phyloP scores from a whole-genome alignment of 1,284 basidiomycete genomes.

The Irpex lacteus region DNA sequence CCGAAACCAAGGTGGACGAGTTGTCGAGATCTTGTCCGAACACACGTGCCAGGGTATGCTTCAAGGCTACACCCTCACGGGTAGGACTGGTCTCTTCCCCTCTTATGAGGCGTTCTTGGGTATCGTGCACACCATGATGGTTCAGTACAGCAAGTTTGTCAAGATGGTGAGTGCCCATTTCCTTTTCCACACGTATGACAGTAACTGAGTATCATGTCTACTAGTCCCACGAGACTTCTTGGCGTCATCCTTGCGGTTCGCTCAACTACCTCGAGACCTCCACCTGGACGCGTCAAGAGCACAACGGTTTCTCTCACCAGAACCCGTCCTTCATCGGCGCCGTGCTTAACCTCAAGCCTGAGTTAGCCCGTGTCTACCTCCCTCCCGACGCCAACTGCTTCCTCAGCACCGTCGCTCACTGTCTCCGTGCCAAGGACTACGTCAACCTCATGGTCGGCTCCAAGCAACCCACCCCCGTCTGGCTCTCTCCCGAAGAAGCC shows the following conservation, averaged over 20 bases:
- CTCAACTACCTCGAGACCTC: slow-evolving; percentile 87
- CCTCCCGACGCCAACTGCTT: slow-evolving; percentile 90
- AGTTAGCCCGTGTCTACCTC: slow-evolving; percentile 78
- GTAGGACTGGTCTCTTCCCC: slow-evolving; percentile 83
- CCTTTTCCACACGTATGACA: background rate
- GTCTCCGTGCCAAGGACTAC: slow-evolving; percentile 80
- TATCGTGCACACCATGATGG: slow-evolving; percentile 77
- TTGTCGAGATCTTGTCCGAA: slow-evolving; percentile 86
- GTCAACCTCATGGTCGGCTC: slow-evolving; percentile 85
- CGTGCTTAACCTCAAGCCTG: slow-evolving; percentile 74
- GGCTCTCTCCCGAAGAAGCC: slow-evolving; percentile 66
- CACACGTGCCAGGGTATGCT: slow-evolving; percentile 88
- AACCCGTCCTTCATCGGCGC: slow-evolving; percentile 86
- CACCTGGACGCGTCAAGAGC: slow-evolving; percentile 83
- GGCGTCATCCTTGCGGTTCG: slow-evolving; percentile 72
- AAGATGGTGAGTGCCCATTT: slow-evolving; percentile 54
- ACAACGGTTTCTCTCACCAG: slow-evolving; percentile 82
- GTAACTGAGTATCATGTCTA: slow-evolving; percentile 10
- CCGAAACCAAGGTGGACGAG: slow-evolving; percentile 68
- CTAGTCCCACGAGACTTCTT: slow-evolving; percentile 62
- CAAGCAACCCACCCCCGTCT: slow-evolving; percentile 76
- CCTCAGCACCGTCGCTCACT: slow-evolving; percentile 79
- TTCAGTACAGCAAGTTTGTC: slow-evolving; percentile 83
- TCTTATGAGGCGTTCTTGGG: slow-evolving; percentile 87
- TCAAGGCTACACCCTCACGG: slow-evolving; percentile 82